Percentiles rank a stretch among this genome's conserved stretches.
phyloP scores from a whole-genome alignment of 768 basidiomycete species.

The Multifurca ochricompacta region DNA sequence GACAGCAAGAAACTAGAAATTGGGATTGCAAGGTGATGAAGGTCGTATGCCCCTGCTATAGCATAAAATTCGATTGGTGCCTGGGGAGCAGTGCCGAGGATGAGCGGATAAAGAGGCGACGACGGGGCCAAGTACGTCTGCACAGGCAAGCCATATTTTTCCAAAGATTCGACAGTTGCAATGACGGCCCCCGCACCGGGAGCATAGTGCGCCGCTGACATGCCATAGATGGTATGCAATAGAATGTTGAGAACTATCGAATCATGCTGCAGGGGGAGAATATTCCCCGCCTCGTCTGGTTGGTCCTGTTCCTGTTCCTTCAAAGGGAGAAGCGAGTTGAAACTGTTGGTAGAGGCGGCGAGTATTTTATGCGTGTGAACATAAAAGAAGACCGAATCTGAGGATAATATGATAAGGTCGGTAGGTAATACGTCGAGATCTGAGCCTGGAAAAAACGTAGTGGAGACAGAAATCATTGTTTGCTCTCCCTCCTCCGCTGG shows the following conservation, averaged over 20 bases:
- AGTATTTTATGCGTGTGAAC: constrained; percentile 57
- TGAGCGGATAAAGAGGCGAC: constrained; percentile 47
- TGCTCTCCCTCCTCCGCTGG: constrained; percentile 33
- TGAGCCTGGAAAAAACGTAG: constrained; percentile 71
- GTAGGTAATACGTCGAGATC: constrained; percentile 46
- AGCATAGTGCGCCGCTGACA: constrained; percentile 68
- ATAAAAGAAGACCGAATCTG: constrained; percentile 81
- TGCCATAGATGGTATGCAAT: constrained; percentile 63
- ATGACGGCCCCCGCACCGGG: constrained; percentile 55
- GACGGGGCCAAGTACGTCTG: constrained; percentile 40
- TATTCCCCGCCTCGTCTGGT: constrained; percentile 37
- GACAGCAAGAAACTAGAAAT: constrained; percentile 70
- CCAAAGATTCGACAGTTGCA: constrained; percentile 48
- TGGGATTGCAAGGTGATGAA: constrained; percentile 67
- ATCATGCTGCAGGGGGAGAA: constrained; percentile 53
- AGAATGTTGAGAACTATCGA: constrained; percentile 63
- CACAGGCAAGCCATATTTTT: constrained; percentile 51
- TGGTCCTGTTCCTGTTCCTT: constrained; percentile 29
- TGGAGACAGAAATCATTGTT: constrained; percentile 67
- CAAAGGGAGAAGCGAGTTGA: constrained; percentile 50
- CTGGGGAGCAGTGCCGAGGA: constrained; percentile 61
- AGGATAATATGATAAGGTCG: constrained; percentile 58
- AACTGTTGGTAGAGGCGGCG: constrained; percentile 53
- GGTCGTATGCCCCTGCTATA: constrained; percentile 55
- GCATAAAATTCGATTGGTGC: constrained; percentile 67